Base-by-base conservation (phyloP, 2,329 filamentous ascomycete genomes). In the Xylariaceae sp. region DNA sequence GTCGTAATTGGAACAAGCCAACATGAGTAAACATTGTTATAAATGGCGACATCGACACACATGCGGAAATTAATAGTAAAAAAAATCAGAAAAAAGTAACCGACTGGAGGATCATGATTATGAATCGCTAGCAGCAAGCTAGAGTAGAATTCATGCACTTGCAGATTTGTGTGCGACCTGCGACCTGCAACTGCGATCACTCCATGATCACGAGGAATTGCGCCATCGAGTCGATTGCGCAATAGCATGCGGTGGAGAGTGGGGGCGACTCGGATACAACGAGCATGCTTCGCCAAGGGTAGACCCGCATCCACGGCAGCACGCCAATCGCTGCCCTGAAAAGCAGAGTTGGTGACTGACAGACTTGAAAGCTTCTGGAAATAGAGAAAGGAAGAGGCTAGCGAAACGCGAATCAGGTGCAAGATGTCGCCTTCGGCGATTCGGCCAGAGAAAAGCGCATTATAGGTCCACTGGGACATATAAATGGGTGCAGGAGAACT, bases 181-280 rank as follows among this genome's bases (percentile, higher is more conserved):
- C 23, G 23, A 30, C 23, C 23, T 61, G 60, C 61, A 61, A 30
- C 59, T 62, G 65, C 51, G 62, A 70, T 70, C 66, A 67, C 69
- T 60, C 68, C 62, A 70, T 76, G 74, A 78, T 84, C 82, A 84
- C 81, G 81, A 77, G 82, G 73, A 81, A 85, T 85, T 78, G 80
- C 82, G 80, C 78, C 81, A 85, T 85, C 77, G 73, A 67, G 71
- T 42, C 63, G 65, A 72, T 71, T 69, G 70, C 70, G 70, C 71
- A 62, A 72, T 72, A 60, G 65, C 65, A 67, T 64, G 66, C 65
- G 63, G 66, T 60, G 66, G 10, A n/a, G 63, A 68, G 66, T 69
- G 65, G 67, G 64, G 64, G 57, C 51, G 59, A 64, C 23, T 56
- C 53, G 52, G 37, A 42, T 42, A 61, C 56, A 53, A 58, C 57